Percentiles rank a stretch among this genome's conserved stretches.
These are phyloP conservation scores for Didymella segeticola DNA, from an alignment of 2,329 filamentous ascomycete species.

Conservation along the genomic window DNA sequence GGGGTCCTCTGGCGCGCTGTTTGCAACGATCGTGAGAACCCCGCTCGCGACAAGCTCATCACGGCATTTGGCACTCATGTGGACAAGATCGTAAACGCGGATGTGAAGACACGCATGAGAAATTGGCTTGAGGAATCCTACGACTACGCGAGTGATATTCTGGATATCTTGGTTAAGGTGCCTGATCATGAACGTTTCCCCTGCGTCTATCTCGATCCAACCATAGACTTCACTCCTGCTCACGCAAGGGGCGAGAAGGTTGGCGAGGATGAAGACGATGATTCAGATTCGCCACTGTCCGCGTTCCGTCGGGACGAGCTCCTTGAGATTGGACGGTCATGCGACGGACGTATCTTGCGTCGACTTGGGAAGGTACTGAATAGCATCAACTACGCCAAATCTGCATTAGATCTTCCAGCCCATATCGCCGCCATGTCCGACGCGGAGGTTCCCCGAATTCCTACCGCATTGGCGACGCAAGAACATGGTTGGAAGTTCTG, in stretches of 20 bases:
- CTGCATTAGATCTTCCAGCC: slow-evolving; percentile 51
- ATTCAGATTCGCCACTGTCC: slow-evolving; percentile 30
- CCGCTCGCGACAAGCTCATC: slow-evolving; percentile 52
- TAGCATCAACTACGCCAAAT: slow-evolving; percentile 54
- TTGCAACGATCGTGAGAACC: slow-evolving; percentile 56
- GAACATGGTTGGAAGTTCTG: slow-evolving; percentile 54
- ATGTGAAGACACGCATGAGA: slow-evolving; percentile 53
- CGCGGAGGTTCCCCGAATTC: slow-evolving; percentile 52
- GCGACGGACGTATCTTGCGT: slow-evolving; percentile 56
- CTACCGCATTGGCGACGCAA: slow-evolving; percentile 50
- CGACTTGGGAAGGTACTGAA: slow-evolving; percentile 58
- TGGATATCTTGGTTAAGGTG: slow-evolving; percentile 48
- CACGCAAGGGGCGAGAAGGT: slow-evolving; percentile 14
- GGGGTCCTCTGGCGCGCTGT: slow-evolving; percentile 59
- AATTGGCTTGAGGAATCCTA: slow-evolving; percentile 61
- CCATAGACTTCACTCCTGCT: slow-evolving; percentile 36
- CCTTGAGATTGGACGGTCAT: slow-evolving; percentile 61
- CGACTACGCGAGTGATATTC: slow-evolving; percentile 56
- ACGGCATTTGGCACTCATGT: slow-evolving; percentile 53
- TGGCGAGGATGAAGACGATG: slow-evolving; percentile 25
- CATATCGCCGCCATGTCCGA: slow-evolving; percentile 48
- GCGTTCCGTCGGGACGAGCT: slow-evolving; percentile 56
- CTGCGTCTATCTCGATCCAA: slow-evolving; percentile 60
- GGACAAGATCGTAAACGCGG: slow-evolving; percentile 41
- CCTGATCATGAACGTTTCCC: slow-evolving; percentile 52